phyloP scores from a whole-genome alignment of 768 basidiomycete genomes.

The Pilatotrama ljubarskyi region DNA sequence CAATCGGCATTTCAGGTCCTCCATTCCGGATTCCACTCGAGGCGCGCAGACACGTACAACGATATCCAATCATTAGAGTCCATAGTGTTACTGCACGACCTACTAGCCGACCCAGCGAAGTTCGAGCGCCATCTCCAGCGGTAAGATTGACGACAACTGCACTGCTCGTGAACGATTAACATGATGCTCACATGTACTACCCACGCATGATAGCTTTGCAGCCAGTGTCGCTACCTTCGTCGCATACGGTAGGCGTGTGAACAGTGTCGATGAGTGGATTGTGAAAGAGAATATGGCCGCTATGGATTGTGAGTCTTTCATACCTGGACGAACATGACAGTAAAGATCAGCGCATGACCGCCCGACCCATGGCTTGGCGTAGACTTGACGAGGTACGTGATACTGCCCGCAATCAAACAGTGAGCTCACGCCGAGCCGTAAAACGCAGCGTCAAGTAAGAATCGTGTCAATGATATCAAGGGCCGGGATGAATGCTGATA shows the following conservation, averaged over 20 bases:
- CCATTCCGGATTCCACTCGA: constrained; percentile 44
- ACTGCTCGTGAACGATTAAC: neutral
- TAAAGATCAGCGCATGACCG: neutral
- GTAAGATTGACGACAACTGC: constrained; percentile 18
- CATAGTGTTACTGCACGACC: constrained; percentile 42
- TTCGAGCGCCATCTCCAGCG: constrained; percentile 45
- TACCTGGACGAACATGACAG: too few relatives aligned
- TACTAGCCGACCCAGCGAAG: constrained; percentile 39
- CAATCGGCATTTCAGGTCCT: constrained; percentile 34
- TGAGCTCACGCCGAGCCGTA: too few relatives aligned
- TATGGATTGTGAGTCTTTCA: constrained; percentile 43
- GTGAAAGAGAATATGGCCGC: constrained; percentile 47
- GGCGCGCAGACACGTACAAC: constrained; percentile 44
- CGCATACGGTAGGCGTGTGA: constrained; percentile 44
- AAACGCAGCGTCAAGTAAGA: constrained; percentile 37
- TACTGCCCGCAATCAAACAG: too few relatives aligned
- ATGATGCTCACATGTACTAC: too few relatives aligned
- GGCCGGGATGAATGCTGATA: neutral
- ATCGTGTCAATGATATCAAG: neutral
- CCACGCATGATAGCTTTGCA: constrained; percentile 46
- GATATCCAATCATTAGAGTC: constrained; percentile 51
- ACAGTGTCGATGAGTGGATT: constrained; percentile 47
- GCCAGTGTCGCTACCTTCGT: constrained; percentile 47
- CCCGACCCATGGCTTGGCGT: neutral
- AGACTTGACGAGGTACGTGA: constrained; percentile 26